Base-by-base conservation (phyloP, 2,329 filamentous ascomycete species). In the Paracorniculantispora psalliotae region DNA sequence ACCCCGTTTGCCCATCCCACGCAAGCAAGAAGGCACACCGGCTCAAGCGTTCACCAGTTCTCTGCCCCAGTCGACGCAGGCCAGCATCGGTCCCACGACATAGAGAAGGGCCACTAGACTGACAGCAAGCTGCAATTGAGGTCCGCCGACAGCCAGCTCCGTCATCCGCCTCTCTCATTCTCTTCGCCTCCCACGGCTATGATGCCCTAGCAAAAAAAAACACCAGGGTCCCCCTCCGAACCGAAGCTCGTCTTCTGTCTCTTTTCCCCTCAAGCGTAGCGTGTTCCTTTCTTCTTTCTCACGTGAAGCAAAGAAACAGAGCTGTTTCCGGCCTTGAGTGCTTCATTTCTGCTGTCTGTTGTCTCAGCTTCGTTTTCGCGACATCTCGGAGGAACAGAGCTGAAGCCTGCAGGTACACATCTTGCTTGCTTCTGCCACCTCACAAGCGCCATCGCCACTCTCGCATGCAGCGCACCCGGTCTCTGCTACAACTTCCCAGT, bases 191-290 rank as follows among this genome's bases (percentile, higher is more conserved):
- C 26, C 23, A 57, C 35, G 44, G 12, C 30, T 41, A 57, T 30
- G 44, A 50, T 50, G 55, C 55, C 55, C 55, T 57, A 57, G 30
- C 19, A 39, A 50, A 47, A 57, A 48, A 30, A 56, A 28, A 37
- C 33, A 37, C 17, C 30, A 48, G 21, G 26, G 37, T 33, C 46
- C 46, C 28, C 37, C 15, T 30, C 33, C 26, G 43, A 41, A 43
- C 30, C 33, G 46, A 43, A 43, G 15, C n/a, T 26, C 46, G 55
- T 44, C 19, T 23, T 47, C 28, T 8, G 6, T 56, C 17, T 39
- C n/a, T n/a, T n/a, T 25, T 47, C 23, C 33, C 55, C 44, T 50
- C 46, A 48, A 39, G n/a, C 4, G 21, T 26, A 26, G n/a, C 17
- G 2, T 17, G 8, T 37, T 37, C n/a, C 12, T 35, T n/a, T 30